Evolutionary conservation across 441 rosid species (phyloP).

Genomic region (Kokia cookei): DNA sequence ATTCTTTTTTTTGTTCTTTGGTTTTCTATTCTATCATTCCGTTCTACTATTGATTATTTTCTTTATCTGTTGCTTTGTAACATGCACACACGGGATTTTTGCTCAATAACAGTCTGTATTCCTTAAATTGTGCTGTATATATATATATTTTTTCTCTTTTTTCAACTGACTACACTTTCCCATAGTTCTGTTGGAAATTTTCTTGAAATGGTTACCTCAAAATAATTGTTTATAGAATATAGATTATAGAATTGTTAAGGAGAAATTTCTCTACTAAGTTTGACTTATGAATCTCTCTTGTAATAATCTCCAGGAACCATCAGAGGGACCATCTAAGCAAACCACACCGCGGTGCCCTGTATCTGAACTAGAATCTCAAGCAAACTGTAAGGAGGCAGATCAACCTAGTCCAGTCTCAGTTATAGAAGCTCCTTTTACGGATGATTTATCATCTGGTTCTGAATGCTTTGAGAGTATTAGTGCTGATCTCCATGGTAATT

Average conservation of each 20-base stretch:
- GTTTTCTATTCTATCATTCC: no score
- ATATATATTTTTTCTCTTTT: no score
- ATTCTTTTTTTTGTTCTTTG: no score
- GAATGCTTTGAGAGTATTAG: conserved; percentile 91
- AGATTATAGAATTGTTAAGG: neutral
- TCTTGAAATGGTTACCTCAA: no score
- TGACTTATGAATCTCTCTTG: neutral
- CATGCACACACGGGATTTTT: no score
- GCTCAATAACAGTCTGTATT: no score
- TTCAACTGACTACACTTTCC: no score
- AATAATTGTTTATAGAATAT: no score
- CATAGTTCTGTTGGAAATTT: no score
- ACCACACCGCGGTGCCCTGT: conserved; percentile 29
- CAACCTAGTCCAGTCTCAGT: conserved; percentile 97
- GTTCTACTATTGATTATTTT: no score
- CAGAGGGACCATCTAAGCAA: conserved; percentile 27
- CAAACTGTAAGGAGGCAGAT: conserved; percentile 71
- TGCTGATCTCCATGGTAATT: conserved; percentile 88
- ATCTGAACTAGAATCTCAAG: conserved; percentile 45
- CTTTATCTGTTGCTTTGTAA: no score
- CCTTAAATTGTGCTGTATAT: no score
- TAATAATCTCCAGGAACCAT: conserved; percentile 46
- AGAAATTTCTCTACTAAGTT: neutral
- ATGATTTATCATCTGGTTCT: conserved; percentile 70
- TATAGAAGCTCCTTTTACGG: conserved; percentile 78